Evolutionary conservation across 768 basidiomycete genomes (phyloP).

Genomic region (Amanita rubescens): DNA sequence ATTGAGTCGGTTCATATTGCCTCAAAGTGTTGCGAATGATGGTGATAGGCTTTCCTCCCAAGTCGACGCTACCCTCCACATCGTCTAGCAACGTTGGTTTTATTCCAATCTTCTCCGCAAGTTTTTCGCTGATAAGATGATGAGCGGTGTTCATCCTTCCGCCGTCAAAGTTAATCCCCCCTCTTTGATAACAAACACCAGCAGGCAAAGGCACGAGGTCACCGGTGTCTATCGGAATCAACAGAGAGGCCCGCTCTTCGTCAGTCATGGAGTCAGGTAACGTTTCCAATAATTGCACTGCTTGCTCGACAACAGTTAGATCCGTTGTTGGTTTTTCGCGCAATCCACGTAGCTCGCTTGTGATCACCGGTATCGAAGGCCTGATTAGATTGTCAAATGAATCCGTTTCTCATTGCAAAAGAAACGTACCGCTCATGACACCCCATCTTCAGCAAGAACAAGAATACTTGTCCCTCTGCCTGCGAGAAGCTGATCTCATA

Average conservation of each 20-base stretch:
- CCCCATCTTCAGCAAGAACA: constrained; percentile 28
- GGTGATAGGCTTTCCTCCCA: constrained; percentile 35
- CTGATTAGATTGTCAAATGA: constrained; percentile 13
- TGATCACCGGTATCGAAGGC: constrained; percentile 22
- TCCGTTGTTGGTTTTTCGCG: constrained; percentile 5
- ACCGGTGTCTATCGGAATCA: constrained; percentile 27
- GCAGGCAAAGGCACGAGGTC: constrained; percentile 20
- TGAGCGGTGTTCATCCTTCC: constrained; percentile 20
- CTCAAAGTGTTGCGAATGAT: constrained; percentile 35
- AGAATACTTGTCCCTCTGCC: constrained; percentile 12
- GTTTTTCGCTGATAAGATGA: constrained; percentile 20
- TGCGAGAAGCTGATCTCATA: constrained; percentile 15
- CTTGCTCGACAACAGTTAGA: constrained; percentile 14
- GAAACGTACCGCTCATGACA: constrained; percentile 28
- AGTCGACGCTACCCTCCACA: constrained; percentile 25
- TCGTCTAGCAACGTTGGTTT: constrained; percentile 28
- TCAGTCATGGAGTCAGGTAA: constrained; percentile 18
- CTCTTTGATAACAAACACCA: constrained; percentile 37
- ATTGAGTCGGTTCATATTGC: constrained; percentile 35
- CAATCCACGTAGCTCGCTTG: constrained; percentile 19
- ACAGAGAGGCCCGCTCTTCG: constrained; percentile 18
- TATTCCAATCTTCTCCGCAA: constrained; percentile 25
- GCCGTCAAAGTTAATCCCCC: constrained; percentile 16
- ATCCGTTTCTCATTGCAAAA: background rate
- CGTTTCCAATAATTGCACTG: constrained; percentile 23